Conservation (phyloP, 345 rosid species). For the Pistacia integerrima region DNA sequence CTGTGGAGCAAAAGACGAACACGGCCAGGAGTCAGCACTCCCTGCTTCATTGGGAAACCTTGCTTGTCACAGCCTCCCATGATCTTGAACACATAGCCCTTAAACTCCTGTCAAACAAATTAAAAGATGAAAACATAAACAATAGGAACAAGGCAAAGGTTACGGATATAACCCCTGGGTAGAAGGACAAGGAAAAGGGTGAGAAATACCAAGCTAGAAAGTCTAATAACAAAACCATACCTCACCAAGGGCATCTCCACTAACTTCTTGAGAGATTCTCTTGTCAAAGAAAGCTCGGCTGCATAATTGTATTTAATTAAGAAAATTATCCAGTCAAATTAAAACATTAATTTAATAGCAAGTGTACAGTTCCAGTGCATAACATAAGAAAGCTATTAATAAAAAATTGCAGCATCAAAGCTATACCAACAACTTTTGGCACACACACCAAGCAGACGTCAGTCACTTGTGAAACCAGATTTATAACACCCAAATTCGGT, state of each 20-base stretch:
- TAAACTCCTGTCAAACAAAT: constrained; percentile 58
- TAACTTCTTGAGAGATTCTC: constrained; percentile 88
- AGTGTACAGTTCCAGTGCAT: background rate
- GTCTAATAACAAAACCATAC: constrained; percentile 24
- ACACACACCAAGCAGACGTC: background rate
- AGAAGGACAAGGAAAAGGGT: background rate
- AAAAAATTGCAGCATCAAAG: background rate
- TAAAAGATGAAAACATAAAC: background rate
- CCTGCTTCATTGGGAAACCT: constrained; percentile 93
- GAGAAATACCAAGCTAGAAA: background rate
- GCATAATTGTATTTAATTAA: constrained; percentile 6
- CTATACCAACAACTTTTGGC: background rate
- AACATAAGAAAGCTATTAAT: background rate
- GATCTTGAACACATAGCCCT: constrained; percentile 82
- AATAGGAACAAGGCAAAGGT: background rate
- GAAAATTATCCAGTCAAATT: background rate
- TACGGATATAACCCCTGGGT: background rate
- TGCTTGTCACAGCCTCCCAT: constrained; percentile 96
- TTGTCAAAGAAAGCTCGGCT: constrained; percentile 83
- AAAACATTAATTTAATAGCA: background rate
- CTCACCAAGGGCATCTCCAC: constrained; percentile 81
- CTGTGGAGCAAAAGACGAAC: constrained; percentile 81
- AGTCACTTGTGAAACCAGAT: background rate
- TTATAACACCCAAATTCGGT: background rate
- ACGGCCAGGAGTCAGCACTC: constrained; percentile 82